These are phyloP conservation scores for Populus hybrid DNA, from an alignment of 441 rosid genomes.

Conservation along the genomic window DNA sequence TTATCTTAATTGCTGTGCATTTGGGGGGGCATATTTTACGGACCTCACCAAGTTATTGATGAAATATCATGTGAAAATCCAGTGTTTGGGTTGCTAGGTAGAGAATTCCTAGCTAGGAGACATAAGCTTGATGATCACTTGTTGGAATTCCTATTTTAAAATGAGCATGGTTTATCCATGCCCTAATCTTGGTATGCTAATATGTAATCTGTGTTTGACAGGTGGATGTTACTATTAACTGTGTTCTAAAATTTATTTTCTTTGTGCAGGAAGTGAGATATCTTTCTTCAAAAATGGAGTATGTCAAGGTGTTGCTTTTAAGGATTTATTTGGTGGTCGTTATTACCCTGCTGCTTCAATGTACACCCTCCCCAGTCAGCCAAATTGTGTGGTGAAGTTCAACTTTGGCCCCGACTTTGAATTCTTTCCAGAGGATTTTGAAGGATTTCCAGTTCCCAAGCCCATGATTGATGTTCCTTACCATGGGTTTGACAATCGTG, in stretches of 20 bases:
- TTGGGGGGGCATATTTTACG: neutral
- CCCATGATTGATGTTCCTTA: constrained; percentile 83
- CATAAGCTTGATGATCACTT: neutral
- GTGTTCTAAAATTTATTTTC: constrained; percentile 9
- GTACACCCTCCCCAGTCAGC: constrained; percentile 93
- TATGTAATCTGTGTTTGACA: neutral
- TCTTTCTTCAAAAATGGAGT: constrained; percentile 86
- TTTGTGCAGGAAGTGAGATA: constrained; percentile 85
- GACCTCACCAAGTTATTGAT: neutral
- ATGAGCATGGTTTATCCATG: neutral
- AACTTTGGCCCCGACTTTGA: constrained; percentile 93
- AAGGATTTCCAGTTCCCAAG: constrained; percentile 63
- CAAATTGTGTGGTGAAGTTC: constrained; percentile 85
- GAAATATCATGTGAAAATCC: neutral
- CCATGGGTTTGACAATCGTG: constrained; percentile 59
- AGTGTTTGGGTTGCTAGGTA: neutral
- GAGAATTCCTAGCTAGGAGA: no score
- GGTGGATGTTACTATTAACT: constrained; percentile 7
- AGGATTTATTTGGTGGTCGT: constrained; percentile 76
- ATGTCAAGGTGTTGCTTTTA: constrained; percentile 91
- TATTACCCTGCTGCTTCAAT: constrained; percentile 98
- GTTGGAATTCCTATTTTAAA: neutral
- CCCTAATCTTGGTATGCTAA: neutral
- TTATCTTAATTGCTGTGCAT: no score
- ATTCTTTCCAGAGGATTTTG: constrained; percentile 65